These are phyloP conservation scores for Cucurbita ficifolia DNA, from an alignment of 306 rosid genomes.

Conservation along the genomic window DNA sequence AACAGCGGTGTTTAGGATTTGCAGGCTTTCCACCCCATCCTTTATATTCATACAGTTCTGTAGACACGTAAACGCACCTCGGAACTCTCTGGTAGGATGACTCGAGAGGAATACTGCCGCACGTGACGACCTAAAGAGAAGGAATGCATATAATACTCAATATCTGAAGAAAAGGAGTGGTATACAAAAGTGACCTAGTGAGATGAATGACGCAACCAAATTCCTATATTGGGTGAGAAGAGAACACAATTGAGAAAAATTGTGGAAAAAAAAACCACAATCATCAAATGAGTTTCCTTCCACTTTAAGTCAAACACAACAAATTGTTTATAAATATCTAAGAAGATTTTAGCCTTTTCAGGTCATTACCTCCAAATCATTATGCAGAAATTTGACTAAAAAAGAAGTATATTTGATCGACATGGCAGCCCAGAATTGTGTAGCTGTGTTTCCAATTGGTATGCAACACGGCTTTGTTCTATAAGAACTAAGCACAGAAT, in stretches of 20 bases:
- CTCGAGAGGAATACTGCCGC: constrained; percentile 96
- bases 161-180: neutral
- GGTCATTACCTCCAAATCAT: neutral
- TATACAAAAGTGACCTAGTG: no score
- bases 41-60: constrained; percentile 70
- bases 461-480: neutral
- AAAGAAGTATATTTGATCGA: no score
- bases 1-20: constrained; percentile 55
- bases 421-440: neutral
- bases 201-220: no score
- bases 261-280: neutral
- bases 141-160: neutral
- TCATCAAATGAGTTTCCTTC: neutral
- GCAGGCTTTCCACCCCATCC: constrained; percentile 77
- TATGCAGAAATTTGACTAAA: no score
- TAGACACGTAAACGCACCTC: constrained; percentile 77
- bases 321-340: neutral
- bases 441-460: neutral
- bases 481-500: no score
- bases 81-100: constrained; percentile 77
- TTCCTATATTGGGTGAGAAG: no score
- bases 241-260: no score
- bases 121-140: constrained; percentile 77
- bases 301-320: neutral
- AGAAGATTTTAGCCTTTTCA: neutral